Base-by-base conservation (phyloP, 2,329 filamentous ascomycete genomes). In the Trichoderma citrinoviride region DNA sequence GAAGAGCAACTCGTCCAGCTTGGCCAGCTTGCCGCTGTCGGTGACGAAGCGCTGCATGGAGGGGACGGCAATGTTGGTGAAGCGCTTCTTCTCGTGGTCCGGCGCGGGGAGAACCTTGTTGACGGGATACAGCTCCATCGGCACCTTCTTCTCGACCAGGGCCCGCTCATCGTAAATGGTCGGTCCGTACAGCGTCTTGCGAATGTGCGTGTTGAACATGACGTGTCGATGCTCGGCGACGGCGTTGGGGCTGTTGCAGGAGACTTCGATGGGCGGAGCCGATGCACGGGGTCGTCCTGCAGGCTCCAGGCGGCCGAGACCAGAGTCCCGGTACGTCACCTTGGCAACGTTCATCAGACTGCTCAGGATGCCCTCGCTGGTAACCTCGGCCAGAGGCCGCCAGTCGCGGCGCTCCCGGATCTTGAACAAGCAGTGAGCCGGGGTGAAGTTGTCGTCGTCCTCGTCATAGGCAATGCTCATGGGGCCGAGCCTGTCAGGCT, bases 11-110 rank as follows among this genome's bases (percentile, higher is more conserved):
- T 91, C 84, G 75, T 99, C 95, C 57, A 99, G 83, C 74, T 93
- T 92, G 53, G 93, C 93, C 66, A 99, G 86, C 80, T 99, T 99
- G 74, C 95, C 95, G 61, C 93, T 97, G 78, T 98, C 95, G 1
- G 94, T 98, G 66, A 99, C 95, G 74, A 99, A 99, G 70, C 93
- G 92, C 56, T 88, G 90, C 95, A 99, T 99, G 12, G 93, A 97
- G 0, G 95, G 95, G 40, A 97, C 93, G 57, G 89, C 85, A 68
- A 99, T 96, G 75, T 94, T 91, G 57, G 91, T 97, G 78, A 93
- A 98, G 25, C 91, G 87, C 69, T 88, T 86, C 81, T 92, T 94
- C 73, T 90, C 86, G 52, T 91, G 92, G 67, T 91, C 88, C 0
- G 95, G 93, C 41, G 84, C 80, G 3, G 95, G 93, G 1, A 98